Evolutionary conservation across 495 filamentous ascomycete genomes (phyloP).

Genomic region (Tuber calosporum): DNA sequence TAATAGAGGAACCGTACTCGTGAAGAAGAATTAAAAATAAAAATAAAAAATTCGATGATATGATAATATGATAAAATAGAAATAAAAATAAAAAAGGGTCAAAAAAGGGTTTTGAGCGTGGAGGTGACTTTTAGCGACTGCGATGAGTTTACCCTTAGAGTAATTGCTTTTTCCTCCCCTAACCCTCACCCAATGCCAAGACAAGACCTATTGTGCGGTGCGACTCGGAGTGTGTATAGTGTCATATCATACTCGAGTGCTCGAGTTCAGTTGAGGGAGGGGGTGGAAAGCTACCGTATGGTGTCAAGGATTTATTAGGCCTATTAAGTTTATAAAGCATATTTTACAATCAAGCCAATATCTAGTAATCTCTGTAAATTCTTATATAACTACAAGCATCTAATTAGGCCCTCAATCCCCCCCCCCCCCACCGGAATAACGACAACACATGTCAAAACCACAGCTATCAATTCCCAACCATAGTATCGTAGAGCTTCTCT

Average conservation of each 20-base stretch:
- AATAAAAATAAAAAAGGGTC: not conserved
- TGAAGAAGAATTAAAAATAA: not conserved
- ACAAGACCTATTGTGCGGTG: not conserved
- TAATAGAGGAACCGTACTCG: not conserved
- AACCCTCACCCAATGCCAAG: not conserved
- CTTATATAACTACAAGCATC: not conserved
- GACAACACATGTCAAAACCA: not conserved
- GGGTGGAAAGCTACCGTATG: not conserved
- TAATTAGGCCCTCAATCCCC: not conserved
- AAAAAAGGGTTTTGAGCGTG: not conserved
- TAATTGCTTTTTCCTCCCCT: not conserved
- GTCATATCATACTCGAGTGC: too few species aligned
- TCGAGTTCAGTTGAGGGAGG: not conserved
- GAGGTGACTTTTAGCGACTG: not conserved
- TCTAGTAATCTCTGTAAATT: conserved; percentile 38
- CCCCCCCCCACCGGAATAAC: not conserved
- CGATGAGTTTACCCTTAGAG: not conserved
- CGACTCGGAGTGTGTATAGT: not conserved
- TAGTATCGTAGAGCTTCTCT: conserved; percentile 61
- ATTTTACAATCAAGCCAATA: not conserved
- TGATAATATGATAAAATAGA: too few species aligned
- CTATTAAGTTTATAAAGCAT: not conserved
- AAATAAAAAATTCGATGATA: too few species aligned
- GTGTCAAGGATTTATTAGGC: not conserved
- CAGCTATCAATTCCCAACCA: conserved; percentile 38